Evolutionary conservation across 371 early-diverging fungal genomes (phyloP), one percentile per base, ranked within the genome.

Genomic region (Funneliformis caledonium): DNA sequence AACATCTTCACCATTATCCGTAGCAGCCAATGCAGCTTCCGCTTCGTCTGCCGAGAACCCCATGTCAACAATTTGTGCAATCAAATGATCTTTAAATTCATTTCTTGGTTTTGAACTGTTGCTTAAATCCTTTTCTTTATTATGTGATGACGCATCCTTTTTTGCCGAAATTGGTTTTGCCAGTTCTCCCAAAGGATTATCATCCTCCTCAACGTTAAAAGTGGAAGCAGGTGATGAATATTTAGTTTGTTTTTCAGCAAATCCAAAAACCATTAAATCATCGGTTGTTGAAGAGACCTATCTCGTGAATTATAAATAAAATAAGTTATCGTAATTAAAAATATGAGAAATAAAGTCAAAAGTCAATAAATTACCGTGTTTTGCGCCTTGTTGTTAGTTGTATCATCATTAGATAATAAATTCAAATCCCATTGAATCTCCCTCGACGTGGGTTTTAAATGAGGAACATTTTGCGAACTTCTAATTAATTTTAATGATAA

Each of bases 61-160:
- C 92, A 94, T 93, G 45, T 91, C 91, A 16, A 92, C 88, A 69
- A 96, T 86, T 83, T 92, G 91, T 1, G 93, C 93, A 56, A 86
- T 81, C 42, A 81, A 78, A 31, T 79, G 75, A 75, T 83, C 83
- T 52, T 81, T 72, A 8, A 48, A 76, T 45, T 37, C 26, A 48
- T 76, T 26, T 31, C 37, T 47, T 43, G 22, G 0, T 33, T 3
- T 64, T 47, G 61, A 6, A 45, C 64, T 64, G 1, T 1, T 19
- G 26, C 9, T 59, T 2, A 19, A 43, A 22, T 22, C 33, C 26
- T 19, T 42, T 26, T 33, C 31, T 10, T 6, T 19, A 62, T 14
- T 62, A 62, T 22, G 14, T 10, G 64, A 43, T 26, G 26, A n/a
- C 4, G 26, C 26, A n/a, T 22, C 26, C 26, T n/a, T 45, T 10